Evolutionary conservation across 1,139 yeast species (phyloP).

Genomic region (Protomyces pachydermus): DNA sequence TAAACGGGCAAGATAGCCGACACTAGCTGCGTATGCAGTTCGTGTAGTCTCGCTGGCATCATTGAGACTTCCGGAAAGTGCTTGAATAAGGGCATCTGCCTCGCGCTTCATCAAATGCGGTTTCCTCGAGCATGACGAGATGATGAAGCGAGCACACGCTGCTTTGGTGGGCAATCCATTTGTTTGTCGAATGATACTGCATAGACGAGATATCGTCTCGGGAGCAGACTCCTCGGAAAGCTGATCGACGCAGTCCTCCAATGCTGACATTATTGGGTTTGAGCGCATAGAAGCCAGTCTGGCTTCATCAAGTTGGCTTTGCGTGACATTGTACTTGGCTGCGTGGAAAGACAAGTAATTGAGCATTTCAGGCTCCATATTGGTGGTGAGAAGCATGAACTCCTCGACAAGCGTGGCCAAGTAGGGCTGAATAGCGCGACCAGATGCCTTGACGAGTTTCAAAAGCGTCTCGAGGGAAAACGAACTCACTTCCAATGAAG

Average conservation of each 20-base stretch:
- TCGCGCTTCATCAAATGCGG: constrained; percentile 52
- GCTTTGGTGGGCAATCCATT: constrained; percentile 91
- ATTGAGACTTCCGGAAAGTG: constrained; percentile 55
- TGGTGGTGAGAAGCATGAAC: constrained; percentile 67
- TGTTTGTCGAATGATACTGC: constrained; percentile 50
- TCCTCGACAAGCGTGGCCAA: constrained; percentile 67
- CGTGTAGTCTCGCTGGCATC: constrained; percentile 72
- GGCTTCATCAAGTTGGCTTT: constrained; percentile 51
- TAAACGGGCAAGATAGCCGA: constrained; percentile 71
- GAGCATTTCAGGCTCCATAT: constrained; percentile 84
- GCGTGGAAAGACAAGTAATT: constrained; percentile 86
- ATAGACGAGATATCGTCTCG: constrained; percentile 46
- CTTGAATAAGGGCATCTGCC: constrained; percentile 58
- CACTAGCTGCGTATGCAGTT: constrained; percentile 70
- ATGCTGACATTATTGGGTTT: constrained; percentile 86
- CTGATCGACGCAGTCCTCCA: constrained; percentile 62
- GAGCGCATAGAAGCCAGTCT: constrained; percentile 67
- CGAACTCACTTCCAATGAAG: constrained; percentile 74
- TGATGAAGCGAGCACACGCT: constrained; percentile 74
- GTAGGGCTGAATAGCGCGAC: constrained; percentile 58
- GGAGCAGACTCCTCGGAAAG: constrained; percentile 53
- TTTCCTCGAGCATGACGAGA: constrained; percentile 57
- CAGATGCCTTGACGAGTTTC: constrained; percentile 61
- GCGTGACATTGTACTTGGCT: constrained; percentile 69
- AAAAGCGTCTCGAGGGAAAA: constrained; percentile 72